Evolutionary conservation across 2,329 filamentous ascomycete genomes (phyloP), one percentile per base, ranked within the genome.

Genomic region (Clonostachys rhizophaga): DNA sequence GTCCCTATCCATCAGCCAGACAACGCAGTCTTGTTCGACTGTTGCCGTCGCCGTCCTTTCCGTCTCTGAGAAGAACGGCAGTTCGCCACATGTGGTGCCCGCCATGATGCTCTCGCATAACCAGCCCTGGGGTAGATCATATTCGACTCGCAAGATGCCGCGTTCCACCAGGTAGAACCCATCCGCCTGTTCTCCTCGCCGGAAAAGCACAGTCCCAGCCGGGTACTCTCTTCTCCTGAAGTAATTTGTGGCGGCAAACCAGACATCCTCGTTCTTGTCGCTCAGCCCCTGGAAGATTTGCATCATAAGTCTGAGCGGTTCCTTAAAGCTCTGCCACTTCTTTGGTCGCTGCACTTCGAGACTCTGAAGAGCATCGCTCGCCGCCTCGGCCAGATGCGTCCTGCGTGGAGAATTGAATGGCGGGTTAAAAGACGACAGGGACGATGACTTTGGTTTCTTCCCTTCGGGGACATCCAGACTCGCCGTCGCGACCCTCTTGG

Each of bases 31-130:
- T 46, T 84, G 79, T 62, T 97, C 91, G 2, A 89, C 89, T 40
- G 84, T 76, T 11, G 95, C 91, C 0, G 88, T 96, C 2, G 91
- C 91, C 5, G 91, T 97, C 16, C 94, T 80, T 45, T 81, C 76
- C 2, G 92, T 97, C 59, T 95, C 89, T 4, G 86, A 90, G 69
- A 99, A 99, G 71, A 99, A 99, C 0, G 94, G 94, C 46, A 99
- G 68, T 69, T 99, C 94, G 35, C 94, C 94, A 57, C 92, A 97
- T 0, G 94, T 96, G 2, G 94, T 94, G 14, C 94, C 94, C 0
- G 91, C 89, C 2, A 96, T 86, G 47, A 97, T 96, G 58, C 89
- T 89, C 66, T 99, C 94, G 51, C 87, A 89, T 55, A 95, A 87
- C 56, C 79, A 81, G 1, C 94, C 94, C 62, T 97, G 94, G 2